Percentiles rank a stretch among this genome's conserved stretches.
Conservation (phyloP, 208 protist species). For the Naegleria fowleri region DNA sequence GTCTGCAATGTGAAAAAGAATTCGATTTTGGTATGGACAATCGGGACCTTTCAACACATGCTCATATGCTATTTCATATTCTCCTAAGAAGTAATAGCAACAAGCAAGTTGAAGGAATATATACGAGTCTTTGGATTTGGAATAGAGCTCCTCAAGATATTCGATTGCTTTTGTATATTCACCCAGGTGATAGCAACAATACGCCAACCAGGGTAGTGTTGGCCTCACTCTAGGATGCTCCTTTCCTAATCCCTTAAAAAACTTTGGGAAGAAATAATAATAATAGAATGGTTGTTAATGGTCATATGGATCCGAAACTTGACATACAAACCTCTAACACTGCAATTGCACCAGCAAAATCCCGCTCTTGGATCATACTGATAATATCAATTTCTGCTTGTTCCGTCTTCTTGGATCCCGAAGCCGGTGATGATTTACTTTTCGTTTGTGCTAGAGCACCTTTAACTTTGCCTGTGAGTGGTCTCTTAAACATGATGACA, state of each 20-base stretch:
- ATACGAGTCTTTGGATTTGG: constrained; percentile 26
- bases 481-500: neutral
- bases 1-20: constrained; percentile 89
- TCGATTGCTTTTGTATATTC: constrained; percentile 80
- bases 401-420: constrained; percentile 25
- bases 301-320: neutral
- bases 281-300: no score
- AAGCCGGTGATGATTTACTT: constrained; percentile 30
- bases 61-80: constrained; percentile 80
- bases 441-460: neutral
- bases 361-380: constrained; percentile 37
- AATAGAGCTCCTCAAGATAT: constrained; percentile 23
- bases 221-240: constrained; percentile 31
- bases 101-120: constrained; percentile 44
- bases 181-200: constrained; percentile 86
- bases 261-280: constrained; percentile 11
- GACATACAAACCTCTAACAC: constrained; percentile 40
- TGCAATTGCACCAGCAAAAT: constrained; percentile 51
- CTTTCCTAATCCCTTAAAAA: neutral
- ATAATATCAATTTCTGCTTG: constrained; percentile 41
- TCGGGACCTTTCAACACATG: constrained; percentile 66
- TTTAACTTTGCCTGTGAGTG: neutral
- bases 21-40: constrained; percentile 71
- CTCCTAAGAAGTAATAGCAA: constrained; percentile 55
- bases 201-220: constrained; percentile 75